A percentile compares a stretch with the other conserved stretches of the same genome.
Conservation (phyloP, 371 early-diverging fungal genomes). For the Nematocida homosporus region DNA sequence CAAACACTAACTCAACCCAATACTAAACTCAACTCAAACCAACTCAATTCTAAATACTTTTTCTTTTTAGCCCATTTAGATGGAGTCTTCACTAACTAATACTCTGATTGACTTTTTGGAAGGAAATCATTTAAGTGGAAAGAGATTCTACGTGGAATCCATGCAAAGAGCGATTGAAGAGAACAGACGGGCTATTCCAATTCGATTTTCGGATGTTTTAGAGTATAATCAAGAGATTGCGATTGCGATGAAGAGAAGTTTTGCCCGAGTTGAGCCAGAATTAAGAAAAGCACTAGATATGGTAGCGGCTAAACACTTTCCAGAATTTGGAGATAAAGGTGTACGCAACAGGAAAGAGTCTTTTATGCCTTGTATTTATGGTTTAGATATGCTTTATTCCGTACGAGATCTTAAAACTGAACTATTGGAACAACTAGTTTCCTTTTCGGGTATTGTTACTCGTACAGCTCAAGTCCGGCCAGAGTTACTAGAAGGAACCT, state of each 20-base stretch:
- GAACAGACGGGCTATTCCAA: slow-evolving; percentile 46
- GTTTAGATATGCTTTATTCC: slow-evolving; percentile 51
- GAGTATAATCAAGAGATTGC: slow-evolving; percentile 23
- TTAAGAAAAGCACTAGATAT: slow-evolving; percentile 15
- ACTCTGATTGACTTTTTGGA: slow-evolving; percentile 14
- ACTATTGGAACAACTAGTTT: slow-evolving; percentile 77
- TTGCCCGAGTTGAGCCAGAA: slow-evolving; percentile 1
- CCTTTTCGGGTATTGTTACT: slow-evolving; percentile 89
- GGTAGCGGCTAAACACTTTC: slow-evolving; percentile 36
- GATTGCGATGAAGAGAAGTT: slow-evolving; percentile 25
- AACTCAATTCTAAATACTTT: background rate
- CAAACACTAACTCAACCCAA: too few relatives aligned
- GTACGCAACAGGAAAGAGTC: slow-evolving; percentile 17
- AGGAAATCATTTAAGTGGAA: background rate
- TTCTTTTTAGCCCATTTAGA: background rate
- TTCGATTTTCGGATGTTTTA: slow-evolving; percentile 27
- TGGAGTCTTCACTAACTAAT: background rate
- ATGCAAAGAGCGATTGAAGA: slow-evolving; percentile 53
- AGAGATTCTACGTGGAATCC: slow-evolving; percentile 25
- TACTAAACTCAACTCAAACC: too few relatives aligned
- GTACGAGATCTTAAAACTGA: slow-evolving; percentile 78
- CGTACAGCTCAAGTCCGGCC: slow-evolving; percentile 93
- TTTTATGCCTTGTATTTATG: slow-evolving; percentile 55
- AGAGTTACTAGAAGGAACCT: slow-evolving; percentile 83
- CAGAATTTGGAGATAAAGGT: slow-evolving; percentile 42